Evolutionary conservation across 2,329 filamentous ascomycete genomes (phyloP).

Genomic region (Thelonectria olida): DNA sequence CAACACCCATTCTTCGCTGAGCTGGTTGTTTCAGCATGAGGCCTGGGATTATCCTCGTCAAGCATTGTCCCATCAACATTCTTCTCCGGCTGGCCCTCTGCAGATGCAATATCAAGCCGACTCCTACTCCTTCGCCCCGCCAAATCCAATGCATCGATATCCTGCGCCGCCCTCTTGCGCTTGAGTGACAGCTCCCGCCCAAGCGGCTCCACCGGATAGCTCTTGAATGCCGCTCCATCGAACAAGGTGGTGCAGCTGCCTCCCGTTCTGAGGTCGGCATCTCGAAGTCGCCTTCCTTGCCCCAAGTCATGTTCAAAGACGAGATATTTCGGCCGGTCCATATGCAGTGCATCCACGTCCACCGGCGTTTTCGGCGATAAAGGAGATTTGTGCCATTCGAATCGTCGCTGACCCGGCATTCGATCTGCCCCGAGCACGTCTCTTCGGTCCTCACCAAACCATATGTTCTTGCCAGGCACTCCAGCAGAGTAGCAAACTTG

Average conservation of each 20-base stretch:
- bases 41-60: constrained; percentile 10
- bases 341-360: background rate
- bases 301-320: constrained; percentile 29
- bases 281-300: constrained; percentile 17
- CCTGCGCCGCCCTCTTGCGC: background rate
- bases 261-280: constrained; percentile 26
- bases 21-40: constrained; percentile 15
- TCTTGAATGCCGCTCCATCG: constrained; percentile 5
- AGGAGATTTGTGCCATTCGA: constrained; percentile 30
- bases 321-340: constrained; percentile 22
- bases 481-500: constrained; percentile 37
- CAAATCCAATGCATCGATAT: background rate
- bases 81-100: background rate
- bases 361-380: constrained; percentile 10
- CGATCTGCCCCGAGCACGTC: constrained; percentile 39
- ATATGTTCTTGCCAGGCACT: constrained; percentile 29
- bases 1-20: constrained; percentile 2
- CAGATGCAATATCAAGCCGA: background rate
- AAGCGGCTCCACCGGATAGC: constrained; percentile 23
- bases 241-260: constrained; percentile 29
- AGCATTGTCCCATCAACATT: constrained; percentile 12
- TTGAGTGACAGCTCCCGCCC: constrained; percentile 3
- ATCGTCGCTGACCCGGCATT: constrained; percentile 40
- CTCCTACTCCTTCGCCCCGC: background rate
- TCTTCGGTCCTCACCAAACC: constrained; percentile 39